Evolutionary conservation across 148 eudicot species (phyloP).

Genomic region (Agrostemma githago): DNA sequence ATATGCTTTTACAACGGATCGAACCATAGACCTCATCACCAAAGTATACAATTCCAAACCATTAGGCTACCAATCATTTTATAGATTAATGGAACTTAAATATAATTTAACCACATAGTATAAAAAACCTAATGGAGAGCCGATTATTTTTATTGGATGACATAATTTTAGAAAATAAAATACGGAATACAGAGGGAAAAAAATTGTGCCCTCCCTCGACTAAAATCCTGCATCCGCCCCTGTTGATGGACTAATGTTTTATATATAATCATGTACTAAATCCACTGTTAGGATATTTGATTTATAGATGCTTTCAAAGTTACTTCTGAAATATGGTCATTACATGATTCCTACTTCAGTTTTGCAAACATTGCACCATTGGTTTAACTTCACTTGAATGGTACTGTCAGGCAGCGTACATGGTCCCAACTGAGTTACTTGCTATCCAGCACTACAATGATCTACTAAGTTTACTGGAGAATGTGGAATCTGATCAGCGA

Average conservation of each 20-base stretch:
- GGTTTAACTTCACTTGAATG: slow-evolving; percentile 1
- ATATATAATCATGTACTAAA: background rate
- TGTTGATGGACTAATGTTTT: background rate
- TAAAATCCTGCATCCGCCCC: too few species aligned
- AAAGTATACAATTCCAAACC: too few species aligned
- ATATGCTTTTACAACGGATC: too few species aligned
- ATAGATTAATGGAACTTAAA: too few species aligned
- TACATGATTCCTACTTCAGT: background rate
- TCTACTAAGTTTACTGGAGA: slow-evolving; percentile 52
- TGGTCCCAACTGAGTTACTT: slow-evolving; percentile 97
- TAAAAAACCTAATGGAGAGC: too few species aligned
- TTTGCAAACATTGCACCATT: background rate
- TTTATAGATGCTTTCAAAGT: background rate
- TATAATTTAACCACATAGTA: too few species aligned
- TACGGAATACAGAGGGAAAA: too few species aligned
- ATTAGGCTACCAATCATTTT: too few species aligned
- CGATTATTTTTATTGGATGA: too few species aligned
- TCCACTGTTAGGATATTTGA: background rate
- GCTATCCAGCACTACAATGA: slow-evolving; percentile 88
- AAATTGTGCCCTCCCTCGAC: too few species aligned
- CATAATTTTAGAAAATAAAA: too few species aligned
- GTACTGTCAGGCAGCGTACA: slow-evolving; percentile 74
- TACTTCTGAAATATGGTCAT: background rate
- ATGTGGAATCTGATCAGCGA: slow-evolving; percentile 38
- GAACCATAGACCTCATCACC: too few species aligned